Evolutionary conservation across 1,284 basidiomycete genomes (phyloP), one percentile per base, ranked within the genome.

Genomic region (Puccinia horiana): DNA sequence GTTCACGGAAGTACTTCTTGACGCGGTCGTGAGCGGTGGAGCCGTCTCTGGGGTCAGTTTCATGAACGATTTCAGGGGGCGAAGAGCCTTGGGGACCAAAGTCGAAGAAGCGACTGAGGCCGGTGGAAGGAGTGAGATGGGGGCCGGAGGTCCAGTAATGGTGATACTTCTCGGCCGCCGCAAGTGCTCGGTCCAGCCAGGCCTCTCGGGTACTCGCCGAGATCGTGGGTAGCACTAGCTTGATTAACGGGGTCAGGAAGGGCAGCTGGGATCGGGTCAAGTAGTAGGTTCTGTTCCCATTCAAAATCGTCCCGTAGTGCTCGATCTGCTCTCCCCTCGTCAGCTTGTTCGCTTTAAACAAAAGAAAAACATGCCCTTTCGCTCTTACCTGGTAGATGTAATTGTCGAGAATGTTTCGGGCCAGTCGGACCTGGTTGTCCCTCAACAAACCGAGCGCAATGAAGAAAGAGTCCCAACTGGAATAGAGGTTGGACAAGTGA

Each of bases 381-480:
- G 44, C 6, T 18, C 58, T 12, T 26, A 78, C 76, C 49, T 80
- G 78, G 54, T 80, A 80, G 32, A 80, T 80, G 52, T 72, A 58
- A 47, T 80, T 80, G 70, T 80, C 78, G 35, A 80, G 49, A n/a
- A 80, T 80, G 78, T 80, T 80, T 18, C 78, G 44, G 16, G 69
- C 78, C 78, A 80, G 56, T 44, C 78, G n/a, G n/a, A 58, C 23
- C 4, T 80, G 49, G 16, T 73, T 56, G n/a, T 80, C 78, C 65
- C 78, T 70, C 20, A 80, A 18, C 23, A 80, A 40, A 54, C 78
- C 78, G n/a, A 80, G 32, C 12, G 54, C 52, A 47, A 80, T 80
- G 26, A 80, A 80, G 65, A 72, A 80, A 2, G 78, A 80, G 42
- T 80, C 78, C 78, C 78, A 80, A 9, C 78, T 80, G 29, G 23